These are phyloP conservation scores for Baeospora myosura DNA, from an alignment of 1,284 basidiomycete species.

Conservation along the genomic window DNA sequence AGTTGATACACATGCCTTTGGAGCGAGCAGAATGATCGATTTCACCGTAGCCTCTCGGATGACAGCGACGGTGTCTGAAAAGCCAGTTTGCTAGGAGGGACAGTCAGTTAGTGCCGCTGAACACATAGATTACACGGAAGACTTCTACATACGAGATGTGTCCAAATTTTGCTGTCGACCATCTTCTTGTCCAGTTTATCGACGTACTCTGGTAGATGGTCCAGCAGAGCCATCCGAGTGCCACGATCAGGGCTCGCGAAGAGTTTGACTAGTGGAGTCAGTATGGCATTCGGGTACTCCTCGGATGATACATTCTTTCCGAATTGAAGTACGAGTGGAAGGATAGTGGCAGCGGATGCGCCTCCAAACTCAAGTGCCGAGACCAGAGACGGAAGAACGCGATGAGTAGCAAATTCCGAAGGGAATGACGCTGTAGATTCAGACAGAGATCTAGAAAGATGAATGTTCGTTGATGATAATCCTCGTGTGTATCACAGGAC, in stretches of 20 bases:
- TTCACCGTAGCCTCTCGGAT: conserved; percentile 94
- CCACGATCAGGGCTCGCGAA: conserved; percentile 87
- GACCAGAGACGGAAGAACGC: conserved; percentile 82
- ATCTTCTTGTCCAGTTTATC: conserved; percentile 83
- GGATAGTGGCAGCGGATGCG: conserved; percentile 69
- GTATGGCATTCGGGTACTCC: conserved; percentile 65
- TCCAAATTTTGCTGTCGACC: conserved; percentile 88
- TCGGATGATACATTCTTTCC: conserved; percentile 66
- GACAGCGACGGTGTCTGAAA: conserved; percentile 87
- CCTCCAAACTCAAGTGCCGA: conserved; percentile 82
- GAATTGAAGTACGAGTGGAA: conserved; percentile 78
- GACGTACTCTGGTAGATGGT: conserved; percentile 77
- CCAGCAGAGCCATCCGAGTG: conserved; percentile 88
- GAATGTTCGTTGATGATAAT: conserved; percentile 2
- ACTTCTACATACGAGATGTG: conserved; percentile 72
- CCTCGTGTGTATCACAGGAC: conserved; percentile 12
- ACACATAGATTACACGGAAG: too few relatives aligned
- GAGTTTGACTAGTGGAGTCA: conserved; percentile 77
- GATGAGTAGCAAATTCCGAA: conserved; percentile 78
- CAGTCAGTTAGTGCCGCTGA: too few relatives aligned
- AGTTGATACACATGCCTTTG: conserved; percentile 54
- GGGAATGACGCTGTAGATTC: conserved; percentile 80
- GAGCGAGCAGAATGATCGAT: conserved; percentile 76
- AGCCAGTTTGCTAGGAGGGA: conserved; percentile 75
- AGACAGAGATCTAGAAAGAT: conserved; percentile 55